Evolutionary conservation across 495 filamentous ascomycete genomes (phyloP), one percentile per base, ranked within the genome.

Genomic region (Penicillium soppii): DNA sequence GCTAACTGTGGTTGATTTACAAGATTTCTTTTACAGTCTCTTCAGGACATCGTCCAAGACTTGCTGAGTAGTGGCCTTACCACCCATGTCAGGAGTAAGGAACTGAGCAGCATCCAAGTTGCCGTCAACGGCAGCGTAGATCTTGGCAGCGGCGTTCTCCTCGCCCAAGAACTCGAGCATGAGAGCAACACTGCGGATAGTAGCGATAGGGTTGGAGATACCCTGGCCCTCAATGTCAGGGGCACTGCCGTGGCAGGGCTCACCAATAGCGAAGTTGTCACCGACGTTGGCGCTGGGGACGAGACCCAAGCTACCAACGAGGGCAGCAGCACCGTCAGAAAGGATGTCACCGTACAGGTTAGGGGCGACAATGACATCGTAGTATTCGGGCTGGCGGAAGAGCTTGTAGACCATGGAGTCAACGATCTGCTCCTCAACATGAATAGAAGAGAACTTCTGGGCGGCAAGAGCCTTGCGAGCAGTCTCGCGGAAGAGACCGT

Each of bases 381-480:
- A 98, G 59, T 82, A 82, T 54, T 83, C 82, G 40, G 94, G 94
- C 72, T 96, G 89, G 13, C 91, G 90, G 85, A 97, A 97, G 37
- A 98, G 86, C 79, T 97, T 97, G 82, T 98, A 98, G 33, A 97
- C 90, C 94, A 98, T 98, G 32, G 84, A 89, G 70, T 98, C 94
- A 50, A 98, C 92, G 57, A 98, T 98, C 79, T 98, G 94, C 79
- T 98, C 94, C 67, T 98, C 95, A 41, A 95, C 82, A 21, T 73
- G 72, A 25, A 97, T 75, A 26, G 63, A 69, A 2, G 61, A 61
- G 72, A 86, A 94, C 50, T 74, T 79, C 19, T 81, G 58, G 26
- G 74, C 76, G 20, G 83, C 78, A 15, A 97, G 88, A 9, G 88
- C 87, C 9, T 71, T 64, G 53, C 85, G 81, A 12, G 90, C 84